Evolutionary conservation across 2,329 filamentous ascomycete genomes (phyloP), one percentile per base, ranked within the genome.

Genomic region (Colletotrichum destructivum): DNA sequence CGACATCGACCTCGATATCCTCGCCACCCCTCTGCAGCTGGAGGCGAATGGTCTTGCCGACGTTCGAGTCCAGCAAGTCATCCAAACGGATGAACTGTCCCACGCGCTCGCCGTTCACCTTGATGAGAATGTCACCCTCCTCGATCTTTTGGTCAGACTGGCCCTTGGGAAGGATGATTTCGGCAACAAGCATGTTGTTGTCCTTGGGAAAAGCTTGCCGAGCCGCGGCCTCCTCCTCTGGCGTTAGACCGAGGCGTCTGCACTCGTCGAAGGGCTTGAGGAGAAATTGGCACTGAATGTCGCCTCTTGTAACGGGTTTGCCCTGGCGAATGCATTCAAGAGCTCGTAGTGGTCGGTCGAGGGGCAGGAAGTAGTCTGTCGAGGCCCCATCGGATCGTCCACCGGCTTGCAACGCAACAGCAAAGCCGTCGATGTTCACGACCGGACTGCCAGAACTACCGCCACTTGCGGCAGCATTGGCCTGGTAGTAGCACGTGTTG

Each of bases 381-480:
- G 97, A 96, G 55, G 96, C 96, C 72, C 96, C 96, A 79, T 99
- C 96, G 40, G 94, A 93, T 82, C 96, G 90, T 55, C 96, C 96
- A 73, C 97, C 96, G 56, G 96, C 96, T 83, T 99, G 96, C 55
- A 99, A 85, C 49, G 96, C 96, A 67, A 99, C 92, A 6, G 95
- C 96, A 79, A 91, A 93, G 13, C 96, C 96, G 81, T 98, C 94
- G 72, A 98, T 93, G 82, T 98, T 97, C 73, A 99, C 95, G 0
- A 99, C 96, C 0, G 96, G 96, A 90, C 94, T 97, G 74, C 96
- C 96, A n/a, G 96, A 99, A 84, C 94, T 98, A 75, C 96, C 96
- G 75, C 96, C 96, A 81, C 95, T 98, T 3, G 96, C 97, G 5
- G 96, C 96, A 4, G 96, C 97, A 16, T 97, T 97, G 74, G 97